A percentile compares a stretch with the other conserved stretches of the same genome.
Evolutionary conservation across 2,329 filamentous ascomycete genomes (phyloP).

Genomic region (Fusarium compactum): DNA sequence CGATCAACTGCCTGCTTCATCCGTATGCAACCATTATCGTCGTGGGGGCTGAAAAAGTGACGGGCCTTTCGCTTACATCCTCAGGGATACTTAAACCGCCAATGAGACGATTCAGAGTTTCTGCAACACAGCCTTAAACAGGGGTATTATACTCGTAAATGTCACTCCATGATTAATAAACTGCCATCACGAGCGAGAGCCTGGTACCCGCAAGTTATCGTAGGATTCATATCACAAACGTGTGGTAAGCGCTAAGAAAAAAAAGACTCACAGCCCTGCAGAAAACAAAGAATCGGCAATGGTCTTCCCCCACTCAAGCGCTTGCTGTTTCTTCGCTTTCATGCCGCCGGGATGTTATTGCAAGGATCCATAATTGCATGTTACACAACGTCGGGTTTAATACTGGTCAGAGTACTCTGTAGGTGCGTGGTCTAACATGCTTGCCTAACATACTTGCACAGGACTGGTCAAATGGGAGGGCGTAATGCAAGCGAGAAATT

Average conservation of each 20-base stretch:
- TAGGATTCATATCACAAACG: background rate
- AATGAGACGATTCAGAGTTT: background rate
- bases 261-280: constrained; percentile 6
- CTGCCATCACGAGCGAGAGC: background rate
- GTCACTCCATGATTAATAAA: background rate
- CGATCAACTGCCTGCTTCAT: background rate
- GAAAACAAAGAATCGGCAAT: background rate
- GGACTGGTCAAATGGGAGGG: background rate
- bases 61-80: background rate
- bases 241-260: constrained; percentile 10
- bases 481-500: background rate
- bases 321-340: background rate
- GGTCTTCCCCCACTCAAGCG: background rate
- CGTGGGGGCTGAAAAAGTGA: background rate
- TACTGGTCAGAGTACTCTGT: background rate
- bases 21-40: background rate
- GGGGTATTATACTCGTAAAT: background rate
- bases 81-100: no score
- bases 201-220: background rate
- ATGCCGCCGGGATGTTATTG: background rate
- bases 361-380: background rate
- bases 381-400: background rate
- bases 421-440: background rate
- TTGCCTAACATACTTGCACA: background rate
- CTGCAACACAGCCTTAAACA: constrained; percentile 2